Percentiles rank a stretch among this genome's conserved stretches.
These are phyloP conservation scores for Vitis amurensis DNA, from an alignment of 164 flowering plant species.

Conservation along the genomic window DNA sequence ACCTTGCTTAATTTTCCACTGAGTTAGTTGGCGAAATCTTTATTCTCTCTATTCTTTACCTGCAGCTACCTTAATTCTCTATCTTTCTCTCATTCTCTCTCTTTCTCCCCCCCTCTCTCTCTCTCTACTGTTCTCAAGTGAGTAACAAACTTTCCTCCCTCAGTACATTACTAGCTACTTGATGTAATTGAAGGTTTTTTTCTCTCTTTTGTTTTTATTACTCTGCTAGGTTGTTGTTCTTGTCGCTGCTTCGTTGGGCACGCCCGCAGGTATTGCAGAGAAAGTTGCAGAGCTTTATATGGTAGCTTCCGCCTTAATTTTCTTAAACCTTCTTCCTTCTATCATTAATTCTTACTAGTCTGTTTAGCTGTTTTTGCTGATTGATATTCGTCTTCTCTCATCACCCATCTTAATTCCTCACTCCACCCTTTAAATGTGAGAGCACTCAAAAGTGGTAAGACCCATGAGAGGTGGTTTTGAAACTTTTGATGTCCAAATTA, in stretches of 20 bases:
- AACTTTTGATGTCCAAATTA: no score
- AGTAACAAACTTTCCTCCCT: conserved; percentile 17
- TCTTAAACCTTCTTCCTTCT: no score
- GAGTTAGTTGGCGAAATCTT: conserved; percentile 2
- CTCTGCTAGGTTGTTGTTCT: conserved; percentile 41
- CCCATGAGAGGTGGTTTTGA: no score
- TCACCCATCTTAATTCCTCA: no score
- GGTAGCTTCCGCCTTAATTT: conserved; percentile 16
- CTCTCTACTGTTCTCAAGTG: background rate
- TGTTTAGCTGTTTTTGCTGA: no score
- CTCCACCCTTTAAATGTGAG: no score
- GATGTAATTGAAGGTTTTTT: conserved; percentile 12
- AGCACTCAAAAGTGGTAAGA: no score
- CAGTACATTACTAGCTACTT: conserved; percentile 7
- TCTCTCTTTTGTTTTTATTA: conserved; percentile 18
- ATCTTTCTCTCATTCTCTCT: background rate
- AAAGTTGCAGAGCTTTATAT: conserved; percentile 29
- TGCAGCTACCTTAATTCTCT: conserved; percentile 3
- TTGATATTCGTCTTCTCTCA: no score
- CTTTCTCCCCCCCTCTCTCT: background rate
- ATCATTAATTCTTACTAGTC: background rate
- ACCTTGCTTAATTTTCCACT: background rate
- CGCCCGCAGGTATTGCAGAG: conserved; percentile 36
- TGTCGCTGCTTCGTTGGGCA: conserved; percentile 55
- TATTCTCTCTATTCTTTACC: background rate